Evolutionary conservation across 495 filamentous ascomycete species (phyloP), one percentile per base, ranked within the genome.

Genomic region (Penicillium taxi): DNA sequence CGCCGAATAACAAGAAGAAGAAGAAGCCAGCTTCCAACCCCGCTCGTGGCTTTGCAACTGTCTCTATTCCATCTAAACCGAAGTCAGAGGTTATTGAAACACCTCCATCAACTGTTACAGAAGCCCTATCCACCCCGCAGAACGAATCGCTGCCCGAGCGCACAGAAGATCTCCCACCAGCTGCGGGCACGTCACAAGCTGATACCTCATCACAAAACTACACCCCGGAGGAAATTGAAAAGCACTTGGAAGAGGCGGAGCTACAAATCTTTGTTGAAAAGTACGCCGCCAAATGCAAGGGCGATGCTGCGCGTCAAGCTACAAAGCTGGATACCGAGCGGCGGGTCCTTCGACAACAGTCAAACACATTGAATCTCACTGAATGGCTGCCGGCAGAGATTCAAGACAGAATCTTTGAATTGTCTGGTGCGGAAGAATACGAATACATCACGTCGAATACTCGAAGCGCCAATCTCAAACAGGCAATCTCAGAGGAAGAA

Each of bases 41-140:
- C 18, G 84, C 85, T 26, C 75, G 91, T 50, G 89, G 87, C 6
- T 87, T 96, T 66, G 86, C 89, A 41, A 98, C 91, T 2, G 88
- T 84, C 9, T 96, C 90, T 9, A 70, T 86, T 32, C 82, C 86
- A 25, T 90, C 84, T 6, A 95, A 93, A 59, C 59, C 61, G 9
- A 70, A 70, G 39, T 37, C 50, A 22, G 53, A 56, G 21, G 44
- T 37, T 20, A 54, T 53, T 11, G 48, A 56, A 3, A 56, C 59
- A 14, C 52, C 53, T 7, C 46, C 58, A 4, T 41, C 54, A 15
- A 55, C 55, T 8, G 50, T 59, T 4, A 53, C 47, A 21, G 59
- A 61, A 16, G 56, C 69, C 1, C 69, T 58, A 41, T 45, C 45
- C 3, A 59, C 59, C 1, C 63, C 66, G 23, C 64, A 66, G 32